Conservation (phyloP, 768 basidiomycete species). For the Termitomyces sp. region DNA sequence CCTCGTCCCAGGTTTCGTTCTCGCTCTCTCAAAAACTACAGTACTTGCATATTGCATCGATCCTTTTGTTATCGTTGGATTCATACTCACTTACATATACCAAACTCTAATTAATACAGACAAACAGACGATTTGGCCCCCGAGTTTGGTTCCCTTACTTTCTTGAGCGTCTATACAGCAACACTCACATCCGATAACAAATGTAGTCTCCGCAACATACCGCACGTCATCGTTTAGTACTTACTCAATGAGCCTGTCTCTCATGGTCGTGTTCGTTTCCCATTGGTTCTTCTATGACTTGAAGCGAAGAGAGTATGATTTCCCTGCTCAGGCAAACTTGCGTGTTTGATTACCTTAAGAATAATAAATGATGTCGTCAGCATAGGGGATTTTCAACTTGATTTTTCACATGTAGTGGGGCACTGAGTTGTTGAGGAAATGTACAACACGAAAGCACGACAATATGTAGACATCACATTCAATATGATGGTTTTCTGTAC, state of each 20-base stretch:
- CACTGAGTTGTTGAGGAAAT: too few species aligned
- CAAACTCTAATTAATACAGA: constrained; percentile 12
- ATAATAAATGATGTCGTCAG: too few species aligned
- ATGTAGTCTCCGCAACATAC: not conserved
- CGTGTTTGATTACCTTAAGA: not conserved
- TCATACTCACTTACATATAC: constrained; percentile 9
- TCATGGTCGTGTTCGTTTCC: not conserved
- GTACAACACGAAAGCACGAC: too few species aligned
- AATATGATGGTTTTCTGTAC: too few species aligned
- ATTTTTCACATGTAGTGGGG: too few species aligned
- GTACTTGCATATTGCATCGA: not conserved
- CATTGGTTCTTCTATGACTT: too few species aligned
- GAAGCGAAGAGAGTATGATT: too few species aligned
- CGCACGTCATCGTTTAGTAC: not conserved
- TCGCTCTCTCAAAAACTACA: not conserved
- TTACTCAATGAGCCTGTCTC: not conserved
- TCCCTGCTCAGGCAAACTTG: not conserved
- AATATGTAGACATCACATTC: too few species aligned
- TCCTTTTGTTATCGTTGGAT: constrained; percentile 2
- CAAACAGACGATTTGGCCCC: not conserved
- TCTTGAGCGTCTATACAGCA: not conserved
- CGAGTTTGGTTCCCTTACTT: not conserved
- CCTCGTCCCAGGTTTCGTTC: not conserved
- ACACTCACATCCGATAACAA: not conserved
- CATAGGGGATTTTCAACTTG: too few species aligned